Percentiles rank a stretch among this genome's conserved stretches.
Conservation (phyloP, 192 early-diverging fungal species). For the Entomortierella parvispora region DNA sequence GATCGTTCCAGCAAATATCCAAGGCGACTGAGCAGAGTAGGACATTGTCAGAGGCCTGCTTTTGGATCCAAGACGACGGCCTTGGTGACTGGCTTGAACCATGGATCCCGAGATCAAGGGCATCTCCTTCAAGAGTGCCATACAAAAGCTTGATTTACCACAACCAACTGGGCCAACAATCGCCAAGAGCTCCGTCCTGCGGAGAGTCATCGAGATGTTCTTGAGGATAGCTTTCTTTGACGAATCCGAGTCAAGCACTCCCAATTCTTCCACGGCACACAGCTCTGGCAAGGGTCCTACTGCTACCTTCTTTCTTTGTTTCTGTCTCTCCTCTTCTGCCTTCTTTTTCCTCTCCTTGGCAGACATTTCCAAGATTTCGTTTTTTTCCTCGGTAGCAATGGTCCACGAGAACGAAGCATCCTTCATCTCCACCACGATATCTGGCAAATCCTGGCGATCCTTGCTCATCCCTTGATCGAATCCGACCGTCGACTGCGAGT, state of each 20-base stretch:
- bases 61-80: neutral
- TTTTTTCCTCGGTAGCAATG: constrained; percentile 6
- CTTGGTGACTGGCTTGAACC: neutral
- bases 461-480: too few relatives aligned
- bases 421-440: constrained; percentile 17
- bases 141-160: constrained; percentile 43
- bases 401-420: constrained; percentile 19
- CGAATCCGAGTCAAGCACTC: neutral
- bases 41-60: constrained; percentile 46
- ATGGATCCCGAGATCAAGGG: constrained; percentile 46
- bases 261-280: neutral
- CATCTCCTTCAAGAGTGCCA: constrained; percentile 46
- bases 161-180: constrained; percentile 44
- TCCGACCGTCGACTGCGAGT: too few relatives aligned
- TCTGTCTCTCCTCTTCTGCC: neutral
- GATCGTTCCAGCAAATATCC: constrained; percentile 70
- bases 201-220: constrained; percentile 11
- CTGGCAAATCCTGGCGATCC: constrained; percentile 6
- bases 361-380: constrained; percentile 4
- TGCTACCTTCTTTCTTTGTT: neutral
- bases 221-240: constrained; percentile 24
- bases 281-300: too few relatives aligned
- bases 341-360: constrained; percentile 12
- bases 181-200: constrained; percentile 20
- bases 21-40: constrained; percentile 66